Evolutionary conservation across 257 asterid genomes (phyloP).

Genomic region (Rehmannia glutinosa): DNA sequence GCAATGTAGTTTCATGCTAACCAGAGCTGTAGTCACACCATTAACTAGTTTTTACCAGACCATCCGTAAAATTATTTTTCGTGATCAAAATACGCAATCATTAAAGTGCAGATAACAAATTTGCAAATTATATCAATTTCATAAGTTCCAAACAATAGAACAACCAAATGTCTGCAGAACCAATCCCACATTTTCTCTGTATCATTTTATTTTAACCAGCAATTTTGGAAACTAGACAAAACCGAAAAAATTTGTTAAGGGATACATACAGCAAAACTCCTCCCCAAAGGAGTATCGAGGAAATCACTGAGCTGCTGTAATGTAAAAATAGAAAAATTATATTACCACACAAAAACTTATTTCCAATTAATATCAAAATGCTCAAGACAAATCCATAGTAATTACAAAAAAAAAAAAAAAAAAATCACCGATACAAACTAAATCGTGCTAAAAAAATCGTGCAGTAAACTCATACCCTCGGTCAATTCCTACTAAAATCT

Average conservation of each 20-base stretch:
- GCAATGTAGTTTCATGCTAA: too few relatives aligned
- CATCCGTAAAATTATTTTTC: too few relatives aligned
- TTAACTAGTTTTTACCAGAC: too few relatives aligned
- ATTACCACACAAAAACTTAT: not conserved
- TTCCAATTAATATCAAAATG: slow-evolving; percentile 1
- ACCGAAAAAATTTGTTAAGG: not conserved
- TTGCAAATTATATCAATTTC: not conserved
- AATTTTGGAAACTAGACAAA: not conserved
- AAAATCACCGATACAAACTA: not conserved
- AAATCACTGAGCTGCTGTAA: slow-evolving; percentile 65
- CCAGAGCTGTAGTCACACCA: too few relatives aligned
- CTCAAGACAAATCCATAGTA: slow-evolving; percentile 1
- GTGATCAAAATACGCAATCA: not conserved
- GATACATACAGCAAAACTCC: slow-evolving; percentile 70
- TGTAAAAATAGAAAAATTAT: not conserved
- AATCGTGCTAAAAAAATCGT: not conserved
- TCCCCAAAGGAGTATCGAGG: slow-evolving; percentile 80
- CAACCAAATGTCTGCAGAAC: slow-evolving; percentile 1
- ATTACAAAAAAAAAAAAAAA: too few relatives aligned
- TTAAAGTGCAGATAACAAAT: not conserved
- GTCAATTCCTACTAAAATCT: slow-evolving; percentile 71
- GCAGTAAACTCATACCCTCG: slow-evolving; percentile 43
- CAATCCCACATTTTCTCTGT: not conserved
- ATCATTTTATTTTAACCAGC: not conserved
- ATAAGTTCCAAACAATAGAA: not conserved